Base-by-base conservation (phyloP, 805 yeast genomes). In the Pichia phayaonensis region DNA sequence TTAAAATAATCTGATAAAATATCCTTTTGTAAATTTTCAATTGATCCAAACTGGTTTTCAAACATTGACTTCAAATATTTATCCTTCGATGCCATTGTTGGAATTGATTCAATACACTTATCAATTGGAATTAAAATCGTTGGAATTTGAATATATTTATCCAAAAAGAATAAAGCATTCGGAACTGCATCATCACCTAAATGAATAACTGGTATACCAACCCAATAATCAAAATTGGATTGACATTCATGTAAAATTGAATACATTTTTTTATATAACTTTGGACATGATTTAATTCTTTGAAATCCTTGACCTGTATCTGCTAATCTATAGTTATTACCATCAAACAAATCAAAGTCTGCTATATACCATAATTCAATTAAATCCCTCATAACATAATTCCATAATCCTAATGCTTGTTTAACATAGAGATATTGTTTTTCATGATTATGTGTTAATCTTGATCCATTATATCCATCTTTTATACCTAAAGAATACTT, bases 141-240 rank as follows among this genome's bases (percentile, higher is more conserved):
- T 29, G 94, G 94, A 3, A 86, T 87, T 64, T 86, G 95, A 29
- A 83, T 76, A 62, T 86, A 86, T 62, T 86, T 86, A 65, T 86
- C 94, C 47, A 86, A 66, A 70, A 86, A 86, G 61, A 85, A 85
- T 53, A 86, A 63, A 0, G 92, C 90, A 63, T 86, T 86, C 2
- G 95, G 95, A 6, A 86, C 95, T 1, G 90, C 86, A 58, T 82
- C 84, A 64, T 86, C 95, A 40, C 94, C 95, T 18, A 86, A 61
- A 65, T 86, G 95, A 23, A 86, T 85, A 22, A 84, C 92, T 16
- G 86, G 79, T 6, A 88, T 81, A 2, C 95, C 95, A 34, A 86
- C 83, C 92, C 94, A 86, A 2, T 76, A 68, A 18, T 64, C 67
- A 4, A 83, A 78, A 22, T 86, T 78, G 45, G 73, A 72, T 60